A percentile compares a stretch with the other conserved stretches of the same genome.
Evolutionary conservation across 371 early-diverging fungal genomes (phyloP).

Genomic region (Coemansia sp.): DNA sequence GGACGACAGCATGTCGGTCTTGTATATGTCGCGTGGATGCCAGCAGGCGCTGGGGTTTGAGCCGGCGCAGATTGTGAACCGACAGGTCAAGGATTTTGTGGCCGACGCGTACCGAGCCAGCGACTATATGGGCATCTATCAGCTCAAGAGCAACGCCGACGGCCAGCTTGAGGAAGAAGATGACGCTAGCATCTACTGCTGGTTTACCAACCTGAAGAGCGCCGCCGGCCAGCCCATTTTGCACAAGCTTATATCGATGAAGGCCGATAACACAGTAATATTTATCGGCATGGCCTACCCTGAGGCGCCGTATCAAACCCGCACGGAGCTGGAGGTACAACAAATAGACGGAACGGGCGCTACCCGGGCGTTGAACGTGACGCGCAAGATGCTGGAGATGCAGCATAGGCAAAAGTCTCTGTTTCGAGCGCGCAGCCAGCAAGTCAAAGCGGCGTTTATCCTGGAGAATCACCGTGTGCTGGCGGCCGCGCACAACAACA

Average conservation of each 20-base stretch:
- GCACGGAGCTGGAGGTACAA: conserved; percentile 35
- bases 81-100: conserved; percentile 23
- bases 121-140: conserved; percentile 26
- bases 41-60: conserved; percentile 30
- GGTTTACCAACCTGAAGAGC: conserved; percentile 29
- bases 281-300: conserved; percentile 20
- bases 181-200: conserved; percentile 34
- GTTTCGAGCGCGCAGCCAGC: conserved; percentile 18
- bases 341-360: conserved; percentile 23
- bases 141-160: conserved; percentile 1
- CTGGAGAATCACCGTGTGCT: conserved; percentile 22
- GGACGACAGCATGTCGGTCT: conserved; percentile 15
- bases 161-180: conserved; percentile 22
- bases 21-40: conserved; percentile 39
- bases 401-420: conserved; percentile 7
- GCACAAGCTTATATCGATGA: conserved; percentile 32
- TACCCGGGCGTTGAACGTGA: conserved; percentile 19
- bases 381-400: conserved; percentile 7
- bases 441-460: conserved; percentile 35
- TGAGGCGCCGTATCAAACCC: conserved; percentile 9
- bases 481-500: background rate
- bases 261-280: conserved; percentile 30
- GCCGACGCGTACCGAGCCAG: conserved; percentile 21
- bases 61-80: conserved; percentile 17
- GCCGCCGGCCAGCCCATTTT: conserved; percentile 17